phyloP scores from a whole-genome alignment of 257 asterid genomes.

The Linderniella brevidens region DNA sequence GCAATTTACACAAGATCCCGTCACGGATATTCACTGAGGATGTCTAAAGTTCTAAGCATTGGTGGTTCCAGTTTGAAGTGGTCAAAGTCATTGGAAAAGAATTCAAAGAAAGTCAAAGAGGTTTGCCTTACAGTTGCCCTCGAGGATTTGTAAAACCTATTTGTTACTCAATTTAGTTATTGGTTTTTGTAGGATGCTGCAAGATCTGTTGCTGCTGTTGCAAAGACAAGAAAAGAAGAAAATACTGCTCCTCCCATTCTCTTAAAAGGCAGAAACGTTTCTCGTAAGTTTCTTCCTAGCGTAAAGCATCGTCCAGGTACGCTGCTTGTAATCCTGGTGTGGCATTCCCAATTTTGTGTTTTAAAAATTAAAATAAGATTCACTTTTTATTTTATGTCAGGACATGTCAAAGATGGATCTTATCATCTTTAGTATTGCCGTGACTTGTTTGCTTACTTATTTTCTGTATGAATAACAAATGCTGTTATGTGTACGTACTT shows the following conservation, averaged over 20 bases:
- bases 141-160: constrained; percentile 8
- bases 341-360: constrained; percentile 15
- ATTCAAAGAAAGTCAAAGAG: constrained; percentile 61
- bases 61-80: constrained; percentile 79
- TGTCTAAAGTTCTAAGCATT: constrained; percentile 65
- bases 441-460: too few species aligned
- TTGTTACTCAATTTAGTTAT: too few species aligned
- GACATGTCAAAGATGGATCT: too few species aligned
- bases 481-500: too few species aligned
- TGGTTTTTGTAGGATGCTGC: constrained; percentile 50
- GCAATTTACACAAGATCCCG: constrained; percentile 70
- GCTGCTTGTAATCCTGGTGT: constrained; percentile 68
- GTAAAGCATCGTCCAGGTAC: constrained; percentile 67
- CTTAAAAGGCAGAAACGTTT: constrained; percentile 45
- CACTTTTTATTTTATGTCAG: neutral
- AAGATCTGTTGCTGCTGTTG: constrained; percentile 64
- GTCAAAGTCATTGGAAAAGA: constrained; percentile 87
- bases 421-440: too few species aligned
- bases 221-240: constrained; percentile 43
- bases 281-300: constrained; percentile 73
- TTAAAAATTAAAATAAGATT: neutral
- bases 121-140: constrained; percentile 31
- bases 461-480: too few species aligned
- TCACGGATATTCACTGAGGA: constrained; percentile 69
- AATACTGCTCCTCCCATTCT: constrained; percentile 23